Conservation (phyloP, 2,329 filamentous ascomycete species). For the Penicillium sp. region DNA sequence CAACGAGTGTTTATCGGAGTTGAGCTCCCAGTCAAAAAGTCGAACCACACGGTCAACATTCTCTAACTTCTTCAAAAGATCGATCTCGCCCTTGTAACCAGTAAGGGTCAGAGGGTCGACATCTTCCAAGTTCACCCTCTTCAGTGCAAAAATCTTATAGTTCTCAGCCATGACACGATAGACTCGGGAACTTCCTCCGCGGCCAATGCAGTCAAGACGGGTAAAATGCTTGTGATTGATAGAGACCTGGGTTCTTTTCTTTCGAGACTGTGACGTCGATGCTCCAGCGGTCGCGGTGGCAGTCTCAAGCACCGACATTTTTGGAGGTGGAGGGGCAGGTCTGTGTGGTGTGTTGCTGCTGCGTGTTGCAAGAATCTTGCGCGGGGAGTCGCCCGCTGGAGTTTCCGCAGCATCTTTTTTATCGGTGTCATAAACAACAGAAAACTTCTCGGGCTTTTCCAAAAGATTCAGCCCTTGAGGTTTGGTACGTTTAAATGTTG, state of each 20-base stretch:
- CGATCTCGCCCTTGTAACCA: conserved; percentile 95
- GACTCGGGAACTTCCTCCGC: conserved; percentile 90
- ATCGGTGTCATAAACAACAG: conserved; percentile 54
- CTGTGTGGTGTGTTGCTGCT: conserved; percentile 76
- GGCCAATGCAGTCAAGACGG: conserved; percentile 84
- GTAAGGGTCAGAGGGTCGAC: conserved; percentile 81
- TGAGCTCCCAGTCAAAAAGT: conserved; percentile 90
- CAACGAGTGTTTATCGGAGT: conserved; percentile 85
- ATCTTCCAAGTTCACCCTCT: conserved; percentile 87
- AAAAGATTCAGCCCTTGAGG: conserved; percentile 58
- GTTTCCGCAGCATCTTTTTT: conserved; percentile 49
- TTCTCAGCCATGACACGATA: conserved; percentile 98
- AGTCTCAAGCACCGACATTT: conserved; percentile 94
- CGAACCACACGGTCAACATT: conserved; percentile 89
- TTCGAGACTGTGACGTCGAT: conserved; percentile 71
- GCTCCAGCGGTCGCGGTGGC: conserved; percentile 84
- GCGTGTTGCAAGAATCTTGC: conserved; percentile 56
- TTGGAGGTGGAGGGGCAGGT: conserved; percentile 81
- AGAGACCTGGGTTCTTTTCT: conserved; percentile 79
- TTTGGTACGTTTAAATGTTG: conserved; percentile 68
- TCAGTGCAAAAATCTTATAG: conserved; percentile 91
- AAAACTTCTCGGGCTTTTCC: conserved; percentile 62
- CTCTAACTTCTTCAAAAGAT: conserved; percentile 78
- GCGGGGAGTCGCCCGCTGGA: conserved; percentile 49
- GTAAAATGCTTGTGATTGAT: conserved; percentile 93